Percentiles rank a stretch among this genome's conserved stretches.
These are phyloP conservation scores for Gloeopeniophorella convolvens DNA, from an alignment of 768 basidiomycete species.

Conservation along the genomic window DNA sequence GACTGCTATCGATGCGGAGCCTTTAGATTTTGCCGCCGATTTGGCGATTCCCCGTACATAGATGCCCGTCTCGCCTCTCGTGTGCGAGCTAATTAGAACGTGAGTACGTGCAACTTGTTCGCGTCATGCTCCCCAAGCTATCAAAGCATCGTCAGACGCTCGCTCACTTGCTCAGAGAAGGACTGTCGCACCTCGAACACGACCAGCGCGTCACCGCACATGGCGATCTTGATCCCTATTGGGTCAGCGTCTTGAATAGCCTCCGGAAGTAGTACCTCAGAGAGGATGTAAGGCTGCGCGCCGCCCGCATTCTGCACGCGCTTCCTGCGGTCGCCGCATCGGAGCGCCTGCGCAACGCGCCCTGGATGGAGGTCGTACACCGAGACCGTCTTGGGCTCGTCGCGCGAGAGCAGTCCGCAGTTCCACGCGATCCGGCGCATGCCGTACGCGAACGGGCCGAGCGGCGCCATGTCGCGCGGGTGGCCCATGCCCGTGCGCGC, in stretches of 20 bases:
- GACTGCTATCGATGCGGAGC: too few relatives aligned
- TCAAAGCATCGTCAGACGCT: too few relatives aligned
- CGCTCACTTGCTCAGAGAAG: too few relatives aligned
- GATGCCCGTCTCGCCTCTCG: too few relatives aligned
- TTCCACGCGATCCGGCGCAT: neutral
- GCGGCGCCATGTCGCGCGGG: neutral
- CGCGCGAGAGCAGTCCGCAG: neutral
- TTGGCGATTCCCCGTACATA: too few relatives aligned
- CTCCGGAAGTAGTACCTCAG: neutral
- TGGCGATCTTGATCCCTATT: neutral
- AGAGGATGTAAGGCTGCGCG: neutral
- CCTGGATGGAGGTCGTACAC: neutral
- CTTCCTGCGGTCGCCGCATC: neutral
- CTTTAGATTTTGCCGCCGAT: too few relatives aligned
- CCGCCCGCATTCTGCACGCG: too few relatives aligned
- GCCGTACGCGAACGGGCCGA: neutral
- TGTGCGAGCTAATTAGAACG: neutral
- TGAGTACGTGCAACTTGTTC: neutral
- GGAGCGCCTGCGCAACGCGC: neutral
- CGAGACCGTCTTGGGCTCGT: neutral
- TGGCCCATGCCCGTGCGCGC: neutral
- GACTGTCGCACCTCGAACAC: neutral
- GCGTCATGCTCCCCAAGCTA: neutral
- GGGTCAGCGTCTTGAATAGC: constrained; percentile 3
- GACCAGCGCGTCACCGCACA: constrained; percentile 3